Evolutionary conservation across 192 early-diverging fungal species (phyloP).

Genomic region (Coemansia reversa): DNA sequence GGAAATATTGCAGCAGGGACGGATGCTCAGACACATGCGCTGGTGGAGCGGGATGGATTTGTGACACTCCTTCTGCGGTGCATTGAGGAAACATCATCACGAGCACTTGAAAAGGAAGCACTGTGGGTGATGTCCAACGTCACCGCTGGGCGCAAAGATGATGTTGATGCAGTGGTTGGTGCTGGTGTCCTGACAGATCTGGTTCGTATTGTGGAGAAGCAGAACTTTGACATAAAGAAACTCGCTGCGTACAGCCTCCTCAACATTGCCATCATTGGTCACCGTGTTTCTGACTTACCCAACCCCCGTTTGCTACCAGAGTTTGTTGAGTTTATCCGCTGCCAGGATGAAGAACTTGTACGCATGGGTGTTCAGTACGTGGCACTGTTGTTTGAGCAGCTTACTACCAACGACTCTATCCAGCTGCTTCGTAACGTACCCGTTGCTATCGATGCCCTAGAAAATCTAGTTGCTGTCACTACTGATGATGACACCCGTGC

Average conservation of each 20-base stretch:
- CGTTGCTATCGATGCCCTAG: slow-evolving; percentile 60
- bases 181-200: slow-evolving; percentile 57
- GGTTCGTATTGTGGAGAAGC: slow-evolving; percentile 58
- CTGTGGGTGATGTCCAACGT: slow-evolving; percentile 73
- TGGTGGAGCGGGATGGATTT: slow-evolving; percentile 55
- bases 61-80: slow-evolving; percentile 38
- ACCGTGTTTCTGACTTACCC: slow-evolving; percentile 19
- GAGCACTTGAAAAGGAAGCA: slow-evolving; percentile 66
- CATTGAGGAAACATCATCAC: slow-evolving; percentile 30
- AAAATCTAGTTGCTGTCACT: slow-evolving; percentile 55
- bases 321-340: slow-evolving; percentile 60
- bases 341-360: slow-evolving; percentile 64
- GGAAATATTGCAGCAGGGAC: slow-evolving; percentile 68
- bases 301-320: slow-evolving; percentile 23
- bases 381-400: slow-evolving; percentile 55
- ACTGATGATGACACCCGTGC: slow-evolving; percentile 56
- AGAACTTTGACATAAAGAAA: slow-evolving; percentile 69
- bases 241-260: slow-evolving; percentile 66
- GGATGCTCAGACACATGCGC: slow-evolving; percentile 57
- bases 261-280: slow-evolving; percentile 57
- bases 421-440: slow-evolving; percentile 28
- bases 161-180: slow-evolving; percentile 56
- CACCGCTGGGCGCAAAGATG: slow-evolving; percentile 54
- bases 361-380: slow-evolving; percentile 63
- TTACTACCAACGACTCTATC: slow-evolving; percentile 34